Evolutionary conservation across 345 rosid genomes (phyloP), one percentile per base, ranked within the genome.

Genomic region (Sisymbrium irio): DNA sequence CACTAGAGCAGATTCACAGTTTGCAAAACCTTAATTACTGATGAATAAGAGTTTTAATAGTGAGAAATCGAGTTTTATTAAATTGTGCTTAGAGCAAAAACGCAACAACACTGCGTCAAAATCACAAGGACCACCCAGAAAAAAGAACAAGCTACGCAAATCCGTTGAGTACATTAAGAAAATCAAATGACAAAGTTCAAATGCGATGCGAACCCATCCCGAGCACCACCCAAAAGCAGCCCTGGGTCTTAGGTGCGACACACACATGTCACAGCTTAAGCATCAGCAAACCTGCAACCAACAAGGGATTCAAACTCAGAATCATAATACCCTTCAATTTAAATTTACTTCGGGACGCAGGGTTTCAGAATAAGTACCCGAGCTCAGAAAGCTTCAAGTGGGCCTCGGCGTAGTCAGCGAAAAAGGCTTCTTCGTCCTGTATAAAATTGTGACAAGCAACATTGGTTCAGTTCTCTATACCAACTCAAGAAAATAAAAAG

Each of bases 341-440:
- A 20, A 3, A 17, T 42, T 3, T 27, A 42, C 9, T 28, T 4
- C 9, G n/a, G 11, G 14, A 50, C 33, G 41, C 5, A 60, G 5
- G 15, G 62, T 14, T 75, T 41, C 39, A 32, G 5, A 13, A 10
- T 1, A n/a, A n/a, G 4, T 87, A 94, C 99, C 99, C 99, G 7
- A 95, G 92, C 86, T 95, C 99, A 0, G 99, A 92, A 64, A 95
- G 97, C 86, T 83, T 92, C 76, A 88, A 28, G 74, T 90, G 98
- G 11, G 98, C 86, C 61, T 87, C 98, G 0, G 94, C 42, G 39
- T 92, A 95, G 71, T 95, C 99, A 4, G 61, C 90, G 53, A 92
- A 95, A 78, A 95, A 95, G 14, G 91, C 94, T 15, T 95, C 99
- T 77, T 95, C 99, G 63, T 90, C 93, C 99, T 94, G 86, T 41